phyloP scores from a whole-genome alignment of 768 basidiomycete species.

The Dendrothele bispora region DNA sequence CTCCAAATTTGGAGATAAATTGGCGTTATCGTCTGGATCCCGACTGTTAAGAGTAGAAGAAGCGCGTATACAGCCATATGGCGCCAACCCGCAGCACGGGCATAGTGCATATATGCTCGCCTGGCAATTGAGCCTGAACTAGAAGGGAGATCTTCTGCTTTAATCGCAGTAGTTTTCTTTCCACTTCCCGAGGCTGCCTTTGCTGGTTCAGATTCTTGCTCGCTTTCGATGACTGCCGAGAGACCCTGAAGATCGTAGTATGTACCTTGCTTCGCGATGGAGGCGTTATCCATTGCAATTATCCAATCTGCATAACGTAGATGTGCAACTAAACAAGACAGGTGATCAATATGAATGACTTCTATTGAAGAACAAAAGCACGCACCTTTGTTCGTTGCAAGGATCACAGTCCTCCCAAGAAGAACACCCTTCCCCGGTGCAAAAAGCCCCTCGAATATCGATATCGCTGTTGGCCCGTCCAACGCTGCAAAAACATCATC shows the following conservation, averaged over 20 bases:
- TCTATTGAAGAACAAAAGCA: too few relatives aligned
- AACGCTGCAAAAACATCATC: slow-evolving; percentile 12
- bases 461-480: slow-evolving; percentile 8
- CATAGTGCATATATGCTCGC: slow-evolving; percentile 12
- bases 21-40: slow-evolving; percentile 10
- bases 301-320: too few relatives aligned
- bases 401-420: too few relatives aligned
- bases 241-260: too few relatives aligned
- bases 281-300: too few relatives aligned
- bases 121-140: not conserved
- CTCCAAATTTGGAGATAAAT: slow-evolving; percentile 13
- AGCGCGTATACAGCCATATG: slow-evolving; percentile 5
- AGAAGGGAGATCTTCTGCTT: not conserved
- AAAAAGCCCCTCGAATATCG: slow-evolving; percentile 9
- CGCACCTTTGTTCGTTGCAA: too few relatives aligned
- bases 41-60: slow-evolving; percentile 10
- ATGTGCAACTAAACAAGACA: too few relatives aligned
- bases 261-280: too few relatives aligned
- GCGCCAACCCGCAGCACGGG: slow-evolving; percentile 8
- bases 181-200: too few relatives aligned
- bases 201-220: too few relatives aligned
- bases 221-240: too few relatives aligned
- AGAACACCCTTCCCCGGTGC: slow-evolving; percentile 3
- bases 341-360: too few relatives aligned
- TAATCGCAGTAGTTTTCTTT: not conserved